A percentile compares a stretch with the other conserved stretches of the same genome.
These are phyloP conservation scores for Microcos paniculata DNA, from an alignment of 345 rosid species.

Conservation along the genomic window DNA sequence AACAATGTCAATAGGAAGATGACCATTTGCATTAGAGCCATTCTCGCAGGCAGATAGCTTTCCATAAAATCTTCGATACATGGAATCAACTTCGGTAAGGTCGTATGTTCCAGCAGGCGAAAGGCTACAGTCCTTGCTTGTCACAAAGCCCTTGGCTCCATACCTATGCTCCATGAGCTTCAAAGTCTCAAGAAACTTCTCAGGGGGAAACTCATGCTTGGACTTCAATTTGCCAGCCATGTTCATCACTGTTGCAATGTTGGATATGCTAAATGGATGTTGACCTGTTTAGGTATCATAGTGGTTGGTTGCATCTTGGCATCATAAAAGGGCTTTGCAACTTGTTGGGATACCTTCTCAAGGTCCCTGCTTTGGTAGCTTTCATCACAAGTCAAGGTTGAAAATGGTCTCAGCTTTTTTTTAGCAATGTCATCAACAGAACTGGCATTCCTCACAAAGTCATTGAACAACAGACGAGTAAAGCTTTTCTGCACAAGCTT, in stretches of 20 bases:
- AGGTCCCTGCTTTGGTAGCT: slow-evolving; percentile 98
- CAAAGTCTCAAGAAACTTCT: slow-evolving; percentile 81
- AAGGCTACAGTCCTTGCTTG: slow-evolving; percentile 82
- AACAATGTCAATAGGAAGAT: no score
- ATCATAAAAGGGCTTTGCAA: slow-evolving; percentile 86
- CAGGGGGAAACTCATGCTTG: slow-evolving; percentile 83
- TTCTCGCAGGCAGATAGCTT: slow-evolving; percentile 37
- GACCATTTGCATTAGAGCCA: slow-evolving; percentile 65
- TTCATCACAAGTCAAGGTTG: slow-evolving; percentile 70
- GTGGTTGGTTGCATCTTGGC: no score
- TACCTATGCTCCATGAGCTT: slow-evolving; percentile 96
- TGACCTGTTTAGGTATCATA: slow-evolving; percentile 84
- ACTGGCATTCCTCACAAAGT: slow-evolving; percentile 80
- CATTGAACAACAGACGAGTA: slow-evolving; percentile 84
- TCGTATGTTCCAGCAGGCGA: slow-evolving; percentile 88
- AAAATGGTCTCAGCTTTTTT: slow-evolving; percentile 80
- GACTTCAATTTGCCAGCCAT: slow-evolving; percentile 70
- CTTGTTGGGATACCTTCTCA: slow-evolving; percentile 98
- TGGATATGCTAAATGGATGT: slow-evolving; percentile 76
- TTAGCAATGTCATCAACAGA: slow-evolving; percentile 73
- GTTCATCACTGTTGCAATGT: slow-evolving; percentile 72
- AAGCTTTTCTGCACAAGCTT: slow-evolving; percentile 99
- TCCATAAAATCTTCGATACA: slow-evolving; percentile 90
- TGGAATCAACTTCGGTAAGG: slow-evolving; percentile 86
- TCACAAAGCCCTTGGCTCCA: slow-evolving; percentile 94